Evolutionary conservation across 495 filamentous ascomycete genomes (phyloP).

Genomic region (Aspergillus sclerotioniger): DNA sequence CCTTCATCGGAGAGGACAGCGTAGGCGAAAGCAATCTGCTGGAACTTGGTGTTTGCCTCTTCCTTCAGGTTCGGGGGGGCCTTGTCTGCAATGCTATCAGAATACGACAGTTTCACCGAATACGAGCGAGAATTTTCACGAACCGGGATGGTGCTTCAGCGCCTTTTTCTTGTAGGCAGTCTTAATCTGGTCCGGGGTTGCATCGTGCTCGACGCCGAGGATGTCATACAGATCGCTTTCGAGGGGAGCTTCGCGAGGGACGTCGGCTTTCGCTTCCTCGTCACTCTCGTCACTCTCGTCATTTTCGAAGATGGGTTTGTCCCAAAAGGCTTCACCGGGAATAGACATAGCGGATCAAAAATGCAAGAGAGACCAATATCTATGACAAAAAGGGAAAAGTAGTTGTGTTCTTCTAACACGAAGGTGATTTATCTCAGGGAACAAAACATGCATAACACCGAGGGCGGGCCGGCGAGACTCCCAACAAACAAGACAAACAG

Average conservation of each 20-base stretch:
- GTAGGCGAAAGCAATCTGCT: constrained; percentile 89
- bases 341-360: too few species aligned
- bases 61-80: constrained; percentile 59
- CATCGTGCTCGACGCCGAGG: constrained; percentile 65
- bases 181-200: constrained; percentile 80
- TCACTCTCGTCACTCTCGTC: constrained; percentile 2
- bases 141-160: constrained; percentile 89
- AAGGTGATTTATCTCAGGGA: too few species aligned
- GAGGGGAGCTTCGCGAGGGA: constrained; percentile 44
- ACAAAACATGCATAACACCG: background rate
- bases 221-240: constrained; percentile 86
- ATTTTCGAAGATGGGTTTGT: background rate
- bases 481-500: constrained; percentile 7
- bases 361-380: too few species aligned
- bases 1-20: constrained; percentile 80
- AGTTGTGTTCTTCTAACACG: too few species aligned
- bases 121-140: background rate
- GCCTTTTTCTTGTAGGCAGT: constrained; percentile 92
- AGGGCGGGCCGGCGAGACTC: background rate
- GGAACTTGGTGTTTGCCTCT: constrained; percentile 75
- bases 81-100: constrained; percentile 59
- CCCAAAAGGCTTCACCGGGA: background rate
- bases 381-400: too few species aligned
- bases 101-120: background rate
- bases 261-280: constrained; percentile 14